phyloP scores from a whole-genome alignment of 1,139 yeast genomes.

The Yamadazyma jaroonii region DNA sequence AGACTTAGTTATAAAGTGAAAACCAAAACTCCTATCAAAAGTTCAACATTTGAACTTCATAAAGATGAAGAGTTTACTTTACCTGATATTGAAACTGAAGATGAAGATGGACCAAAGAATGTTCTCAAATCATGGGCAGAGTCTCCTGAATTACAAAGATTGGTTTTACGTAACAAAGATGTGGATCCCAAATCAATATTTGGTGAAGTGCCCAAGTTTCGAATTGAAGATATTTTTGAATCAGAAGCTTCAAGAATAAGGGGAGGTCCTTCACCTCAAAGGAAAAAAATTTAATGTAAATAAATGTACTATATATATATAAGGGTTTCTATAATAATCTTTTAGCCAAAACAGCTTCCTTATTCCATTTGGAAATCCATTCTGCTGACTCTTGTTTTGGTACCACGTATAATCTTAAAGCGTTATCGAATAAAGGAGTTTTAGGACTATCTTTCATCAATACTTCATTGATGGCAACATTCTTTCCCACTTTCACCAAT shows the following conservation, averaged over 20 bases:
- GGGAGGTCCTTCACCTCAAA: constrained; percentile 59
- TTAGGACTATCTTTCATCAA: constrained; percentile 61
- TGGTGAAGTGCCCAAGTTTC: constrained; percentile 72
- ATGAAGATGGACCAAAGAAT: constrained; percentile 51
- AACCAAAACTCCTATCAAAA: constrained; percentile 8
- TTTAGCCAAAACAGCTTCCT: constrained; percentile 57
- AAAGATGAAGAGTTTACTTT: constrained; percentile 17
- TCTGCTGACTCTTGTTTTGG: constrained; percentile 65
- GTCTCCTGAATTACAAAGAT: constrained; percentile 55
- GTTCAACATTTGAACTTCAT: constrained; percentile 4
- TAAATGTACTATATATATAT: constrained; percentile 6
- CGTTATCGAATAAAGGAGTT: constrained; percentile 76
- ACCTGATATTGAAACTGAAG: constrained; percentile 53
- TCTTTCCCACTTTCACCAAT: constrained; percentile 79
- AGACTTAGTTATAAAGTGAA: neutral
- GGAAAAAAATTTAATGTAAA: constrained; percentile 22
- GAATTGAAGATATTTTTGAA: constrained; percentile 68
- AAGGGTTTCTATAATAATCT: constrained; percentile 6
- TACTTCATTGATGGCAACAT: constrained; percentile 62
- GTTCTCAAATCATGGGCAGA: constrained; percentile 72
- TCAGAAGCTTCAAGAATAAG: constrained; percentile 46
- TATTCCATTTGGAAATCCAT: constrained; percentile 71
- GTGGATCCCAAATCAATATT: constrained; percentile 73
- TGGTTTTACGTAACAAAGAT: constrained; percentile 54
- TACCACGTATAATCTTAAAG: constrained; percentile 72